phyloP scores from a whole-genome alignment of 345 rosid genomes.

The Moringa oleifera region DNA sequence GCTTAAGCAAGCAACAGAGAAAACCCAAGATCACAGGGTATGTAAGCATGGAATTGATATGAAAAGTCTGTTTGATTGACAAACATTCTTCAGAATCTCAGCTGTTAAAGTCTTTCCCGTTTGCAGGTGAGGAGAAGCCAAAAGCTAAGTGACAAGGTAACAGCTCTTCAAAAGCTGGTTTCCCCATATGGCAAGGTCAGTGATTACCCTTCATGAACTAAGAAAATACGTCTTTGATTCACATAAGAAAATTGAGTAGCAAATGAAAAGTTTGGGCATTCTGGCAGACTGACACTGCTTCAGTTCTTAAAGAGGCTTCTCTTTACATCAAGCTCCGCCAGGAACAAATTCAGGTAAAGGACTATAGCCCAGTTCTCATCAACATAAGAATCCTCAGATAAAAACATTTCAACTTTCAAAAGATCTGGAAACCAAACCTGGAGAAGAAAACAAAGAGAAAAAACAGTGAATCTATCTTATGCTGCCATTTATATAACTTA shows the following conservation, averaged over 20 bases:
- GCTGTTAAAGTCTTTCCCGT: too few species aligned
- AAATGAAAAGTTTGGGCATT: too few species aligned
- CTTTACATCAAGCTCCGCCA: constrained; percentile 55
- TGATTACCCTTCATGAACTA: neutral
- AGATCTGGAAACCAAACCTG: too few species aligned
- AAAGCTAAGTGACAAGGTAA: constrained; percentile 56
- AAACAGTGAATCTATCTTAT: too few species aligned
- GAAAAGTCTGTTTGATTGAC: too few species aligned
- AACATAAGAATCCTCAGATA: too few species aligned
- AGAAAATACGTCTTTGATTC: too few species aligned
- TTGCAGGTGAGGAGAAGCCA: constrained; percentile 48
- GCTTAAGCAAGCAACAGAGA: neutral
- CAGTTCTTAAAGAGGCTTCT: constrained; percentile 68
- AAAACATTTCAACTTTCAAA: too few species aligned
- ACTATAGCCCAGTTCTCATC: neutral
- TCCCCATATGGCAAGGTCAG: constrained; percentile 73
- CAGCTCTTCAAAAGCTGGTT: constrained; percentile 64
- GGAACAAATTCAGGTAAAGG: constrained; percentile 53
- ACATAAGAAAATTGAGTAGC: too few species aligned
- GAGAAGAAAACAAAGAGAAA: neutral
- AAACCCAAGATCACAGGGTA: constrained; percentile 20
- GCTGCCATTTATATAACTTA: neutral
- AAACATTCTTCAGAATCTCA: too few species aligned
- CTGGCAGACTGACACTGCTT: constrained; percentile 66
- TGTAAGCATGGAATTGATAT: neutral